These are phyloP conservation scores for Cyclotella kingstonii DNA, from an alignment of 108 stramenopile species.

Conservation along the genomic window DNA sequence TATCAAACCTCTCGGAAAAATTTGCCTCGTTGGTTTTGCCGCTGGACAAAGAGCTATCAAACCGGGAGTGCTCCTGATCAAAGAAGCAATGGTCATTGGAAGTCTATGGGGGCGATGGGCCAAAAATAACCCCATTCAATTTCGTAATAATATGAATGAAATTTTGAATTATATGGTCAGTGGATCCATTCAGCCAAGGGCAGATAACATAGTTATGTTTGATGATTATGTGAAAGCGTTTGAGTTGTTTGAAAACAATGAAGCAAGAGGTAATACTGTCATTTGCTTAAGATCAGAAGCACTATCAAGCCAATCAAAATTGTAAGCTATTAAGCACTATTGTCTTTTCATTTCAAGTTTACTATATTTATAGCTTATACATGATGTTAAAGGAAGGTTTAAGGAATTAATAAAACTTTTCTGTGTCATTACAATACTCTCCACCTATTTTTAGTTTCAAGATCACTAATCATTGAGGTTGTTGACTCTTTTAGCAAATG, in stretches of 20 bases:
- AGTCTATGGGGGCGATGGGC: constrained; percentile 72
- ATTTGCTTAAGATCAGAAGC: constrained; percentile 32
- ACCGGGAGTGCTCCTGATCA: constrained; percentile 48
- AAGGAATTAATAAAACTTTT: too few relatives aligned
- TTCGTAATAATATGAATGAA: constrained; percentile 55
- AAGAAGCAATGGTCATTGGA: constrained; percentile 56
- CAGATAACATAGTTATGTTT: constrained; percentile 53
- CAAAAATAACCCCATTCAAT: constrained; percentile 41
- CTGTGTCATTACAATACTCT: too few relatives aligned
- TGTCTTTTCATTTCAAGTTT: too few relatives aligned
- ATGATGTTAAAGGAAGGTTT: too few relatives aligned
- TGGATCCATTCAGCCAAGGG: constrained; percentile 58
- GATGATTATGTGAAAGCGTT: constrained; percentile 56
- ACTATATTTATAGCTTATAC: too few relatives aligned
- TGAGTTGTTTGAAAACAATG: constrained; percentile 64
- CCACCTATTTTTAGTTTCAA: too few relatives aligned
- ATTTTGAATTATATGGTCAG: constrained; percentile 52
- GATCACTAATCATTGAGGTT: too few relatives aligned
- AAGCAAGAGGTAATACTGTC: constrained; percentile 55
- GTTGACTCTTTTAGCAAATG: too few relatives aligned
- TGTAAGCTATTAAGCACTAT: not conserved
- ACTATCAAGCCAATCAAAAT: constrained; percentile 9
- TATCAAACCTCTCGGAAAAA: constrained; percentile 59
- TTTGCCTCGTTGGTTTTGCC: constrained; percentile 69
- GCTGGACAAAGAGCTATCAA: constrained; percentile 68